Evolutionary conservation across 108 stramenopile genomes (phyloP), one percentile per base, ranked within the genome.

Genomic region (Aurantiochytrium sp.): DNA sequence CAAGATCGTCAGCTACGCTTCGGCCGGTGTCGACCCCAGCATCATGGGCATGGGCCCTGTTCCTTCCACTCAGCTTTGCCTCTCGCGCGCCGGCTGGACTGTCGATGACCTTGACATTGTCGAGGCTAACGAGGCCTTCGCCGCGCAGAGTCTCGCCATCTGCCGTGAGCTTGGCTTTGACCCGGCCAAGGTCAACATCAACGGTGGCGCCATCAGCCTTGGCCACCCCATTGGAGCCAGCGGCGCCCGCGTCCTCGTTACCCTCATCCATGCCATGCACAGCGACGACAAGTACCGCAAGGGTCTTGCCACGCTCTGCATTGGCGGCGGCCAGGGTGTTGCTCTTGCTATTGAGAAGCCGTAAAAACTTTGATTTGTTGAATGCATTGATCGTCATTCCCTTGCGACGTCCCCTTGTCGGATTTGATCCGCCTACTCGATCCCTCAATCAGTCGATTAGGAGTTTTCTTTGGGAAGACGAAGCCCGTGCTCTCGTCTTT

Each of bases 301-400:
- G 87, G 95, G 96, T 90, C 93, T 99, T 64, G 98, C 98, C 12
- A 95, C 96, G 44, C 98, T 98, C 42, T 99, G 98, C 90, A 99
- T 99, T 76, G 98, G 98, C 59, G 98, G 98, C 73, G 98, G 98
- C 71, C 98, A 98, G 91, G 97, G 98, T n/a, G 97, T 99, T 93
- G 98, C 98, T 35, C 92, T 98, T 16, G 94, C 97, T 5, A 89
- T 99, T 60, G 97, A 98, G 71, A 87, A 43, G 71, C 25, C 53
- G 45, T 90, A 89, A 83, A 35, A 28, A 6, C 18, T 18, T 69
- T 35, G 35, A 35, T 35, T 35, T 35, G 35, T 35, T 35, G 35
- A 35, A 35, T 35, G 35, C 35, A 35, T 35, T 35, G 35, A 35
- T 35, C 35, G 35, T 2, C 35, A 35, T 35, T 0, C 35, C 35